Evolutionary conservation across 208 protist genomes (phyloP), one percentile per base, ranked within the genome.

Genomic region (Wallacemonas sp.): DNA sequence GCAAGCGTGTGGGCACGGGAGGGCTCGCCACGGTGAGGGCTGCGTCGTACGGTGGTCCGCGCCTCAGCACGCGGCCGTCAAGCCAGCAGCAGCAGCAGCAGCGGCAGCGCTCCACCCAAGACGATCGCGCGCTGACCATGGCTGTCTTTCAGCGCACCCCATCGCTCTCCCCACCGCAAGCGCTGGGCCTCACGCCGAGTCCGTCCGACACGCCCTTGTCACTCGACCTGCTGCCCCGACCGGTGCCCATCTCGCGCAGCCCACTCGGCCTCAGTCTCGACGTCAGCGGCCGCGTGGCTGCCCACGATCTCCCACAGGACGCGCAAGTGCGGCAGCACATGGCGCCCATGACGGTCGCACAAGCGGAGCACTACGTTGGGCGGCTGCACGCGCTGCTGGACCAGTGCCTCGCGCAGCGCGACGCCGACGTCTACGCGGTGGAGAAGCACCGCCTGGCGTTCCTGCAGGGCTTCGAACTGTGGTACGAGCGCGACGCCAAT

Each of bases 391-490:
- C 66, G 26, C 38, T 68, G 34, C 72, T 66, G 46, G 64, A 81
- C 38, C 72, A 74, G 30, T 68, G 83, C 26, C 49, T 55, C 34
- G 58, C 78, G 29, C 78, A 88, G 48, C 70, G 76, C 49, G 78
- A 85, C 54, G 69, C 66, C 39, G 68, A 68, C 44, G 52, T 29
- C 2, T 29, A 30, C 26, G 43, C 52, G 24, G 23, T 85, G 46
- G 63, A 81, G 48, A 47, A 70, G 23, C 58, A 43, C 0, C 62
- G 61, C n/a, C 61, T 75, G 52, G 66, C 68, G n/a, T 71, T 95
- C 27, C 58, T 95, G 56, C 62, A 55, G 16, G 74, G 78, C 60
- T 95, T 95, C 63, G 46, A 87, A 14, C 58, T 68, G 29, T 92
- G 81, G 81, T 80, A 83, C 67, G 47, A 46, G n/a, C 36, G n/a